phyloP scores from a whole-genome alignment of 345 rosid genomes.

The Acer campestre region DNA sequence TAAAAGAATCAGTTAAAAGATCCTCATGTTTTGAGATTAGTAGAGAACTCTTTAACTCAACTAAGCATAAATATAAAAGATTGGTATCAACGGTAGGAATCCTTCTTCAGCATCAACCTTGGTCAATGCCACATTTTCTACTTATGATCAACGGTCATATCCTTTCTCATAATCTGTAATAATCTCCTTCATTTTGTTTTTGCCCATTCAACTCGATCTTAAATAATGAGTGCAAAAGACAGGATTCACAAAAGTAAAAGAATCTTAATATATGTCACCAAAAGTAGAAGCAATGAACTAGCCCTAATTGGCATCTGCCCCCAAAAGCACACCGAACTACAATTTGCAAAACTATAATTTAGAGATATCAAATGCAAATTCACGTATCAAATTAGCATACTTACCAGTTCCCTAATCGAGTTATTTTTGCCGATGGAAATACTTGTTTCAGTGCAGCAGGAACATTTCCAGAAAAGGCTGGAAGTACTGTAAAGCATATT shows the following conservation, averaged over 20 bases:
- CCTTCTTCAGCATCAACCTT: background rate
- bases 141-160: background rate
- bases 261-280: background rate
- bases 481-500: conserved; percentile 55
- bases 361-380: conserved; percentile 15
- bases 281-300: background rate
- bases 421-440: conserved; percentile 71
- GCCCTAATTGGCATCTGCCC: background rate
- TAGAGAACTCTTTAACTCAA: background rate
- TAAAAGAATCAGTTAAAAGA: conserved; percentile 9
- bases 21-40: background rate
- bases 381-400: conserved; percentile 17
- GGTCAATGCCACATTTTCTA: background rate
- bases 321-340: background rate
- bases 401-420: conserved; percentile 72
- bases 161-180: background rate
- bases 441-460: conserved; percentile 55
- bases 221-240: background rate
- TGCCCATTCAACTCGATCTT: background rate
- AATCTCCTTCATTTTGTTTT: background rate
- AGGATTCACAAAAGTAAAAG: background rate
- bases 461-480: conserved; percentile 74
- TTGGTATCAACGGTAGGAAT: background rate
- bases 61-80: background rate
- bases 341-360: conserved; percentile 14